phyloP scores from a whole-genome alignment of 179 eudicot species.

The Silene vulgaris region DNA sequence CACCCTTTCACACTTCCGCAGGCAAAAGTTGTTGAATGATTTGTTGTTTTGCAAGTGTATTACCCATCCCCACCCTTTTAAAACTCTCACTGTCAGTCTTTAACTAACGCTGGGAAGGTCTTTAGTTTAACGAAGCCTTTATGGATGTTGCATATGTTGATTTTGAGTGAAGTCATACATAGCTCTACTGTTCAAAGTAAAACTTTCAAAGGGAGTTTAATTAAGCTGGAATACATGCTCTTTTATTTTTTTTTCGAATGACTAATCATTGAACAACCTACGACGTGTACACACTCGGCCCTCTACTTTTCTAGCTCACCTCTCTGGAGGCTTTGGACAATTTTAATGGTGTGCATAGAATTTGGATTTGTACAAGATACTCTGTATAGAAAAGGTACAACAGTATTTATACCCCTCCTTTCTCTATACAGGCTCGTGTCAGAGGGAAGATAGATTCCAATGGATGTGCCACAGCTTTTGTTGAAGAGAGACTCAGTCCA shows the following conservation, averaged over 20 bases:
- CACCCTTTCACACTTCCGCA: neutral
- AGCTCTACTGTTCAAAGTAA: neutral
- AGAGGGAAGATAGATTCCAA: slow-evolving; percentile 94
- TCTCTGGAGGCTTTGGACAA: neutral
- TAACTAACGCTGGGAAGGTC: neutral
- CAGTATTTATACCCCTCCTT: neutral
- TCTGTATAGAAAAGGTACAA: neutral
- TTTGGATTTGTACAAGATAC: neutral
- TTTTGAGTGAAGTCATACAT: neutral
- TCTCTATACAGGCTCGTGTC: slow-evolving; percentile 59
- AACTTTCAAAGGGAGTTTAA: neutral
- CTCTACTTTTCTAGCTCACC: neutral
- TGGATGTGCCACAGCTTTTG: slow-evolving; percentile 69
- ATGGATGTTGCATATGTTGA: neutral
- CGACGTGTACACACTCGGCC: neutral
- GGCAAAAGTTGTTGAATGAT: neutral
- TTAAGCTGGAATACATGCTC: neutral
- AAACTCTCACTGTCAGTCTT: too few species aligned
- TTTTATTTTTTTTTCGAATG: neutral
- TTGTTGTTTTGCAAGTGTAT: neutral
- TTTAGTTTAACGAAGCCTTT: neutral
- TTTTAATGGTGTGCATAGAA: neutral
- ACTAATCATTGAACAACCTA: neutral
- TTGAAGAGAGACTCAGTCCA: slow-evolving; percentile 83
- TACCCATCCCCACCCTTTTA: neutral